Base-by-base conservation (phyloP, 1,139 yeast species). In the Diutina mesorugosa region DNA sequence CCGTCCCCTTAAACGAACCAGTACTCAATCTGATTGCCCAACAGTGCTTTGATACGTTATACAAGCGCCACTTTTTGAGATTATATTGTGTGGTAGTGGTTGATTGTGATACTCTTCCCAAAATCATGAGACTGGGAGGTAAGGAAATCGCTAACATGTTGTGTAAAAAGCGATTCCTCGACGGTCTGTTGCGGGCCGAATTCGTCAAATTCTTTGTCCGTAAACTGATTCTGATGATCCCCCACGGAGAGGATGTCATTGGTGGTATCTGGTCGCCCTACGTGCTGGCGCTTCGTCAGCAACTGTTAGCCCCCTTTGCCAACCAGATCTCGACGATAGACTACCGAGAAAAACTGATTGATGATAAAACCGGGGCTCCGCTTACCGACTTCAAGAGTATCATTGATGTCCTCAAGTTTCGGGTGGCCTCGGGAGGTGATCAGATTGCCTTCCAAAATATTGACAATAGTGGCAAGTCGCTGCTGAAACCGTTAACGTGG, bases 61-160 rank as follows among this genome's bases (percentile, higher is more conserved):
- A 80, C 62, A 81, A 81, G 57, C 80, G 82, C 47, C 97, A 93
- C 66, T 79, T 80, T 59, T 84, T 93, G 51, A 78, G 95, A 55
- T 81, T 91, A 1, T 88, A 87, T 65, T 90, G 97, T 68, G 85
- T 90, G 6, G 66, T 90, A 59, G 85, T 91, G 4, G 87, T 93
- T 1, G 87, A 90, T 47, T 85, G 90, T 46, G 90, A 89, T 60
- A 78, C 91, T 0, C 74, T 95, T 46, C 97, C 99, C 1, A 80
- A 96, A 65, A 86, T 89, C 30, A 76, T 84, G 67, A 74, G 95
- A 64, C 84, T 90, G 69, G 97, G 97, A 7, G 84, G 95, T 12
- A 76, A 86, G 41, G 99, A 95, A 64, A 87, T 93, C 62, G 98
- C 99, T 2, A 93, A 91, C 63, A 89, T 91, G 84, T 77, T 95